Conservation (phyloP, 129 eudicot species). For the Tagetes erecta region DNA sequence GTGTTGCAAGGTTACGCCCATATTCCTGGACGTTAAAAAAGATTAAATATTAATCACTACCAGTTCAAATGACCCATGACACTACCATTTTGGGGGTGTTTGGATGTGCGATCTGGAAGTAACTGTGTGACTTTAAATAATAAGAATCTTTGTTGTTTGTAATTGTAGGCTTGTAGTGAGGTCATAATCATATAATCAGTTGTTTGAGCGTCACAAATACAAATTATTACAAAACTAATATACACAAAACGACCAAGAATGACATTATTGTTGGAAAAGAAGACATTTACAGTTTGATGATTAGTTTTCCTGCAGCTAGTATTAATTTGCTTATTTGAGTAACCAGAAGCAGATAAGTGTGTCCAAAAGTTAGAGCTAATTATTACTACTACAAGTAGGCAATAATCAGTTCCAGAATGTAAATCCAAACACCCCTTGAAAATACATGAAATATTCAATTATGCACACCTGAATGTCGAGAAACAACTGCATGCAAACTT, state of each 20-base stretch:
- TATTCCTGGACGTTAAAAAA: conserved; percentile 58
- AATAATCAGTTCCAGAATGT: not conserved
- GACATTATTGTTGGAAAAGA: not conserved
- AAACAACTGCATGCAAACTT: conserved; percentile 89
- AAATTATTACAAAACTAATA: not conserved
- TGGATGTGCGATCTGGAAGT: not conserved
- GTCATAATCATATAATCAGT: not conserved
- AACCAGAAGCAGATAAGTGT: not conserved
- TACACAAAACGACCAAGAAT: not conserved
- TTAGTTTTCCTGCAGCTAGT: not conserved
- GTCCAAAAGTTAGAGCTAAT: not conserved
- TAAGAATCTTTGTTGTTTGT: not conserved
- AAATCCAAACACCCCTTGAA: conserved; percentile 8
- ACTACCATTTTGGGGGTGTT: not conserved
- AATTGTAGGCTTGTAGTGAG: not conserved
- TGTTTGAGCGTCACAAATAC: not conserved
- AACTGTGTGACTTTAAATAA: not conserved
- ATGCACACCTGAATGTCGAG: conserved; percentile 86
- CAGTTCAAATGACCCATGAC: not conserved
- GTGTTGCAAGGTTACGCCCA: conserved; percentile 71
- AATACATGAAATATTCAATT: conserved; percentile 10
- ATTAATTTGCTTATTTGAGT: not conserved
- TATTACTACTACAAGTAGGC: not conserved
- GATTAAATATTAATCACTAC: not conserved
- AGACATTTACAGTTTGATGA: conserved; percentile 2